phyloP scores from a whole-genome alignment of 202 grass and related monocot species.

The Tripidium arundinaceum region DNA sequence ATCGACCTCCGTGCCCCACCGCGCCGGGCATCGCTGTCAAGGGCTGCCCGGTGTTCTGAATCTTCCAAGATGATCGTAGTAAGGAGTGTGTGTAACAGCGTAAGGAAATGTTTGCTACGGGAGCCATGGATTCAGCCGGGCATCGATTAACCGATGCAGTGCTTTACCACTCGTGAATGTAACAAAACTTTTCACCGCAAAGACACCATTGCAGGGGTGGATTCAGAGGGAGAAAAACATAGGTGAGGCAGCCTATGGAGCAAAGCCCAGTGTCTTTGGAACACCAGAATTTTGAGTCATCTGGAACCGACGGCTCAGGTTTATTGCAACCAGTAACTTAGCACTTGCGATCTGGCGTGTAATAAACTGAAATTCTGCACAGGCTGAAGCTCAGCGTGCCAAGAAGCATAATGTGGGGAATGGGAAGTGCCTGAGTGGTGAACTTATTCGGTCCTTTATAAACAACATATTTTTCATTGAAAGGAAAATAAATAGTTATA shows the following conservation, averaged over 20 bases:
- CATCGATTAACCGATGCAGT: constrained; percentile 12
- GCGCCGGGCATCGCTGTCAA: constrained; percentile 77
- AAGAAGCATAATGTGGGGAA: too few species aligned
- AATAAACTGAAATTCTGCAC: too few species aligned
- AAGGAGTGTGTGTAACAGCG: background rate
- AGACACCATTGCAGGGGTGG: background rate
- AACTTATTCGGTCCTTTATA: too few species aligned
- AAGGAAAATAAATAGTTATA: too few species aligned
- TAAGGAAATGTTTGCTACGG: background rate
- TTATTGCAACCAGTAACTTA: background rate
- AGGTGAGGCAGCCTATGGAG: too few species aligned
- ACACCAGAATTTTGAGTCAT: background rate
- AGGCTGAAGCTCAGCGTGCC: too few species aligned
- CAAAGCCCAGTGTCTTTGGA: background rate
- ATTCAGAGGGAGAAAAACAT: background rate
- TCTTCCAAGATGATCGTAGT: background rate
- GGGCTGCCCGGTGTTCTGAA: constrained; percentile 93
- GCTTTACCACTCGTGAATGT: constrained; percentile 6
- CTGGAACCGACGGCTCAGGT: background rate
- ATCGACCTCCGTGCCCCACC: constrained; percentile 88
- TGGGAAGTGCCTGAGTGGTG: too few species aligned
- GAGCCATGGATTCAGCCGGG: background rate
- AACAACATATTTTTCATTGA: too few species aligned
- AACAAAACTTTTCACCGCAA: background rate
- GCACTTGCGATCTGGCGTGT: background rate